Percentiles rank a stretch among this genome's conserved stretches.
phyloP scores from a whole-genome alignment of 495 filamentous ascomycete species.

The Talaromyces thailandensis region DNA sequence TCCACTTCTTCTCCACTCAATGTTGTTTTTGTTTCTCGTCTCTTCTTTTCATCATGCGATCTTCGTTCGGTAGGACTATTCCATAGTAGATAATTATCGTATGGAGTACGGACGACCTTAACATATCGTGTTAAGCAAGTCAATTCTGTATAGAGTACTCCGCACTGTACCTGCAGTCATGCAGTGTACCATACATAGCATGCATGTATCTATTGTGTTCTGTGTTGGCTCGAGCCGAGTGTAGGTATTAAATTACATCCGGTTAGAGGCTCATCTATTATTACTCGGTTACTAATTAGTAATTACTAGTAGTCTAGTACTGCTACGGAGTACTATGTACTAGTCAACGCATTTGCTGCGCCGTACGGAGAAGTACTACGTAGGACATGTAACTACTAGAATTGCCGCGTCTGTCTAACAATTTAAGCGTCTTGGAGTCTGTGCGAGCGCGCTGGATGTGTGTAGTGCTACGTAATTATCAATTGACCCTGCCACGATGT shows the following conservation, averaged over 20 bases:
- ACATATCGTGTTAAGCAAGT: neutral
- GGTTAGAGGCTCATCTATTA: neutral
- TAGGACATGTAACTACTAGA: neutral
- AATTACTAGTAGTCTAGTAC: neutral
- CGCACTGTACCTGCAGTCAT: neutral
- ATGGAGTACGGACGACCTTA: neutral
- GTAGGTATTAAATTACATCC: neutral
- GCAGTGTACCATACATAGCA: neutral
- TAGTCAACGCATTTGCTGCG: neutral
- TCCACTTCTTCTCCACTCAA: neutral
- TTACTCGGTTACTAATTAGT: no score
- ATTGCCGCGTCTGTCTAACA: neutral
- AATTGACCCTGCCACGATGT: neutral
- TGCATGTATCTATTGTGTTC: neutral
- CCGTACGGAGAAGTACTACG: neutral
- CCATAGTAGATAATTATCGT: no score
- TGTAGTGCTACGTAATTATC: neutral
- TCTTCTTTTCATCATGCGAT: neutral
- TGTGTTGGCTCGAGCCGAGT: neutral
- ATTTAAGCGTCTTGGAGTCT: neutral
- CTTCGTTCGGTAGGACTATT: no score
- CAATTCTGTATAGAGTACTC: neutral
- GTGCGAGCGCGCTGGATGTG: neutral
- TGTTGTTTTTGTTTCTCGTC: neutral
- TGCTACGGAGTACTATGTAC: no score